phyloP scores from a whole-genome alignment of 2,329 filamentous ascomycete species.

The Elsinoe arachidis region DNA sequence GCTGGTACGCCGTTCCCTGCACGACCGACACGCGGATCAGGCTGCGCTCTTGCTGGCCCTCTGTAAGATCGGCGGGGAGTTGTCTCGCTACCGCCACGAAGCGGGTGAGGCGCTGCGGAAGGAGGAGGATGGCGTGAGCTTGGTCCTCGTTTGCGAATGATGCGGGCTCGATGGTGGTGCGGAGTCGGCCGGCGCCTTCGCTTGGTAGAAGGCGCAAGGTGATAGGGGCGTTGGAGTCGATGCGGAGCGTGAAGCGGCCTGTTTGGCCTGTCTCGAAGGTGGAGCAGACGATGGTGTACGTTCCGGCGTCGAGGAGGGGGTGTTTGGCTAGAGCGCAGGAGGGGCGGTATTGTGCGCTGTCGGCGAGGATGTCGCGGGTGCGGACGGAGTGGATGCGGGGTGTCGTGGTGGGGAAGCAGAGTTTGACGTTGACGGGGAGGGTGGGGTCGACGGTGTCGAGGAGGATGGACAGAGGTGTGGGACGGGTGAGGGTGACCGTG shows the following conservation, averaged over 20 bases:
- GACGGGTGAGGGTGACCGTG: slow-evolving; percentile 49
- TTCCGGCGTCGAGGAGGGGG: slow-evolving; percentile 54
- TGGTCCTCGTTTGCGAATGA: slow-evolving; percentile 43
- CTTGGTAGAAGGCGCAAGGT: slow-evolving; percentile 53
- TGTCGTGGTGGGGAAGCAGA: slow-evolving; percentile 64
- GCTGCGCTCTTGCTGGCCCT: slow-evolving; percentile 23
- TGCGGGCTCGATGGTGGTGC: slow-evolving; percentile 48
- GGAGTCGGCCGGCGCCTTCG: slow-evolving; percentile 67
- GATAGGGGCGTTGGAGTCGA: slow-evolving; percentile 56
- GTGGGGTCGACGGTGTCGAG: slow-evolving; percentile 60
- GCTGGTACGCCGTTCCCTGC: slow-evolving; percentile 61
- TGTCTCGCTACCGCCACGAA: slow-evolving; percentile 23
- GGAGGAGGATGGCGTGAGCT: slow-evolving; percentile 46
- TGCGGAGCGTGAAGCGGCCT: slow-evolving; percentile 62
- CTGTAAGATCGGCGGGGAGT: slow-evolving; percentile 14
- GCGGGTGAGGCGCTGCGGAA: slow-evolving; percentile 41
- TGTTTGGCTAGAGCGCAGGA: slow-evolving; percentile 65
- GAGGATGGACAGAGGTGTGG: slow-evolving; percentile 61
- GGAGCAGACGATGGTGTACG: slow-evolving; percentile 82
- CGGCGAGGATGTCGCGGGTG: slow-evolving; percentile 67
- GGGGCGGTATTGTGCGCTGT: slow-evolving; percentile 81
- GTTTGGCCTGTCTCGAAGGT: slow-evolving; percentile 77
- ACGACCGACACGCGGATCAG: slow-evolving; percentile 65
- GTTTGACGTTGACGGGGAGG: slow-evolving; percentile 71
- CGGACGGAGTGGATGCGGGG: slow-evolving; percentile 61